Evolutionary conservation across 2,329 filamentous ascomycete genomes (phyloP), one percentile per base, ranked within the genome.

Genomic region (Sarocladium brachiariae): DNA sequence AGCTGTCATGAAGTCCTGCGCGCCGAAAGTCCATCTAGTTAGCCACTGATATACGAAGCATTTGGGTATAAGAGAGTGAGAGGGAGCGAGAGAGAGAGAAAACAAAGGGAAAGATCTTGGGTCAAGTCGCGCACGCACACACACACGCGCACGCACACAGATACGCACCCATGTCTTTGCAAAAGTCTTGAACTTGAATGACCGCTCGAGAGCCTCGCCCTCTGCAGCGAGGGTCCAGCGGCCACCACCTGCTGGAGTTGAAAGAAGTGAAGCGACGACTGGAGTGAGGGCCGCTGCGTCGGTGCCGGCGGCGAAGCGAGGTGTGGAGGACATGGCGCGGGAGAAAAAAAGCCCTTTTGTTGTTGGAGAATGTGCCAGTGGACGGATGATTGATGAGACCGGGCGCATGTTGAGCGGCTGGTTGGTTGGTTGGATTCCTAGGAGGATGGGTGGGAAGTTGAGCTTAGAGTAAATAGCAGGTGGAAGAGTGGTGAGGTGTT

Each of bases 1-100:
- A 2, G 75, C 74, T n/a, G 83, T 85, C 84, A 89, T 88, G 66
- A 89, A 89, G 55, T 84, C 82, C 83, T 86, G 54, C n/a, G 4
- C n/a, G 8, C 16, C 23, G 35, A 8, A 39, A 39, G n/a, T n/a
- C n/a, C n/a, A n/a, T n/a, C n/a, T n/a, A n/a, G n/a, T n/a, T n/a
- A n/a, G n/a, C n/a, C n/a, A n/a, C n/a, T n/a, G n/a, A n/a, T n/a
- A n/a, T n/a, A n/a, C n/a, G n/a, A n/a, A n/a, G n/a, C n/a, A n/a
- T n/a, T n/a, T n/a, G n/a, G n/a, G n/a, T n/a, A n/a, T n/a, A n/a
- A n/a, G n/a, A n/a, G n/a, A n/a, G n/a, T n/a, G n/a, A n/a, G n/a
- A n/a, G n/a, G n/a, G n/a, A n/a, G n/a, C n/a, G n/a, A n/a, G n/a
- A n/a, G n/a, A n/a, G n/a, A n/a, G n/a, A n/a, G n/a, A n/a, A n/a